Conservation (phyloP, 2,329 filamentous ascomycete species). For the Claviceps sp. region DNA sequence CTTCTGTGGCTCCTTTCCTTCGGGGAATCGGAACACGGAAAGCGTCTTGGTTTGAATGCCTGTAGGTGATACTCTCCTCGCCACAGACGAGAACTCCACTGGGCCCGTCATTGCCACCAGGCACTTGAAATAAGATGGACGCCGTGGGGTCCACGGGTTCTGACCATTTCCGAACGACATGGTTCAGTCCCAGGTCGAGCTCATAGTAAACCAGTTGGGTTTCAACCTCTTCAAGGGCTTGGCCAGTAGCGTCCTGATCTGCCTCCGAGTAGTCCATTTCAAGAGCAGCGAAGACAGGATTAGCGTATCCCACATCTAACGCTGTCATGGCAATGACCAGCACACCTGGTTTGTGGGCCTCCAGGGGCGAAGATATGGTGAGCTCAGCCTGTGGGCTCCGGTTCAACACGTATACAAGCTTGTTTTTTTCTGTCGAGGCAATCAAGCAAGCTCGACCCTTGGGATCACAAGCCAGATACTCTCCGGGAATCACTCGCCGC, state of each 20-base stretch:
- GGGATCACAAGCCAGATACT: constrained; percentile 90
- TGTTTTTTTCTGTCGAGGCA: constrained; percentile 95
- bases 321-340: constrained; percentile 79
- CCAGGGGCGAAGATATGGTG: constrained; percentile 91
- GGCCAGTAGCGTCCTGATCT: constrained; percentile 80
- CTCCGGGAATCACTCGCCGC: constrained; percentile 82
- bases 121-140: constrained; percentile 85
- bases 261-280: constrained; percentile 88
- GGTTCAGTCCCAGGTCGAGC: constrained; percentile 89
- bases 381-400: constrained; percentile 88
- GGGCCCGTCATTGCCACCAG: constrained; percentile 83
- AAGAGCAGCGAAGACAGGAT: constrained; percentile 88
- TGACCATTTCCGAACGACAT: constrained; percentile 93
- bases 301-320: constrained; percentile 90
- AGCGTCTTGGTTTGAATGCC: constrained; percentile 87
- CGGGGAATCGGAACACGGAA: constrained; percentile 83
- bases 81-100: constrained; percentile 92
- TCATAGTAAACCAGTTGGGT: constrained; percentile 95
- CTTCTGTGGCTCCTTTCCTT: constrained; percentile 75
- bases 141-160: constrained; percentile 85
- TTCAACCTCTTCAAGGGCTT: constrained; percentile 68
- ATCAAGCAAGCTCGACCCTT: constrained; percentile 92
- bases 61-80: constrained; percentile 88
- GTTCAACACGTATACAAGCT: constrained; percentile 96
- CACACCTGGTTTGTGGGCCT: constrained; percentile 87